Conservation (phyloP, 2,329 filamentous ascomycete species). For the Chalaropsis thielavioides region DNA sequence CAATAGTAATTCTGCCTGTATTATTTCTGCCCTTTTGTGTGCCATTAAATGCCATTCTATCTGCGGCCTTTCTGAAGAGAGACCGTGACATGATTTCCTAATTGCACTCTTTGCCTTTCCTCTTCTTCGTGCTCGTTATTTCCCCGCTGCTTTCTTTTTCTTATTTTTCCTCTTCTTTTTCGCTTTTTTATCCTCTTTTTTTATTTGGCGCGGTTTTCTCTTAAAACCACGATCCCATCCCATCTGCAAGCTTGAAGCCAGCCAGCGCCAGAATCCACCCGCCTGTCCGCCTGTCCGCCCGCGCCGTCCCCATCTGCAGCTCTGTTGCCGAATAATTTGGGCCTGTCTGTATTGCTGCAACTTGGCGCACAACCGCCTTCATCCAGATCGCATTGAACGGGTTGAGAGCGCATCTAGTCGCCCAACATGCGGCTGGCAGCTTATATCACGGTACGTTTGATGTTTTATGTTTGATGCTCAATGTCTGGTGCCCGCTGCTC, state of each 20-base stretch:
- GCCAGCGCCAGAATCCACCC: background rate
- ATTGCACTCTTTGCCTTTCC: background rate
- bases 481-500: too few relatives aligned
- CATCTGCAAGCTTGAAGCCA: background rate
- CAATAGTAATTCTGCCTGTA: background rate
- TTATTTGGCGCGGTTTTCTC: slow-evolving; percentile 16
- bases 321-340: too few relatives aligned
- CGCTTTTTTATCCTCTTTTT: background rate
- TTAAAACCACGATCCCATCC: background rate
- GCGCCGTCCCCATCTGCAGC: too few relatives aligned
- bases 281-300: background rate
- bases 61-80: background rate
- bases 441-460: slow-evolving; percentile 44
- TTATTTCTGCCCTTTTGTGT: background rate
- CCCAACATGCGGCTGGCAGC: slow-evolving; percentile 43
- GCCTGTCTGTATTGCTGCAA: background rate
- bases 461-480: background rate
- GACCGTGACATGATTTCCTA: slow-evolving; percentile 1
- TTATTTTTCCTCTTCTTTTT: background rate
- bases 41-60: background rate
- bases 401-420: background rate
- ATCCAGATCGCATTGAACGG: background rate
- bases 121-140: background rate
- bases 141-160: background rate
- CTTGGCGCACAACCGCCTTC: background rate